phyloP scores from a whole-genome alignment of 1,284 basidiomycete species.

The Trametes versicolor region DNA sequence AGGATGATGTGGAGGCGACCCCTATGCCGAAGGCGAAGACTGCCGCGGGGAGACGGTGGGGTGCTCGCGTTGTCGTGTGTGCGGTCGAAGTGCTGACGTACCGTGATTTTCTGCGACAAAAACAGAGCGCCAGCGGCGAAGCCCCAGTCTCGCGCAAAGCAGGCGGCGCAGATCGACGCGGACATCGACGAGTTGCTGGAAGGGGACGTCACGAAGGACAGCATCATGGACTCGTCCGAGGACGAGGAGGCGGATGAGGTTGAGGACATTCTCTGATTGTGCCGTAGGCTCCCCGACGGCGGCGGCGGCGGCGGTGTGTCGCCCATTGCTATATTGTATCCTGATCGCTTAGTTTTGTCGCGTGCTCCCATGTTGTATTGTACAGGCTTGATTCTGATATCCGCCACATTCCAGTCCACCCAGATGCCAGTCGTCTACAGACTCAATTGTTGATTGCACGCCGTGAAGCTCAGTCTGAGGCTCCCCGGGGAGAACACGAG shows the following conservation, averaged over 20 bases:
- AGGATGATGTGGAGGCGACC: conserved; percentile 45
- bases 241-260: conserved; percentile 46
- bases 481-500: too few relatives aligned
- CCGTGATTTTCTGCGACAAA: neutral
- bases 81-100: neutral
- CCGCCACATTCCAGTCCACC: neutral
- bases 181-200: conserved; percentile 35
- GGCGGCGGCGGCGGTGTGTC: neutral
- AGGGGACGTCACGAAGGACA: conserved; percentile 37
- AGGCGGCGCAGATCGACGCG: conserved; percentile 32
- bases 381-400: conserved; percentile 16
- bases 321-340: conserved; percentile 14
- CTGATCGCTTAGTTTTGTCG: conserved; percentile 5
- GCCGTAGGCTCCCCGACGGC: neutral
- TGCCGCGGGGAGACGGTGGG: conserved; percentile 24
- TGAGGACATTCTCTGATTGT: conserved; percentile 34
- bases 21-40: conserved; percentile 40
- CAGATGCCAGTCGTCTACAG: neutral
- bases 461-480: too few relatives aligned
- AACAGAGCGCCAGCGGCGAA: conserved; percentile 11
- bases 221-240: conserved; percentile 41
- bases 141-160: conserved; percentile 14
- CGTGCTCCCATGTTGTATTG: conserved; percentile 29
- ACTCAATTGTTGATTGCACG: too few relatives aligned
- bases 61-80: neutral